Percentiles rank a stretch among this genome's conserved stretches.
phyloP scores from a whole-genome alignment of 371 early-diverging fungal species.

The Mortierella sp. region DNA sequence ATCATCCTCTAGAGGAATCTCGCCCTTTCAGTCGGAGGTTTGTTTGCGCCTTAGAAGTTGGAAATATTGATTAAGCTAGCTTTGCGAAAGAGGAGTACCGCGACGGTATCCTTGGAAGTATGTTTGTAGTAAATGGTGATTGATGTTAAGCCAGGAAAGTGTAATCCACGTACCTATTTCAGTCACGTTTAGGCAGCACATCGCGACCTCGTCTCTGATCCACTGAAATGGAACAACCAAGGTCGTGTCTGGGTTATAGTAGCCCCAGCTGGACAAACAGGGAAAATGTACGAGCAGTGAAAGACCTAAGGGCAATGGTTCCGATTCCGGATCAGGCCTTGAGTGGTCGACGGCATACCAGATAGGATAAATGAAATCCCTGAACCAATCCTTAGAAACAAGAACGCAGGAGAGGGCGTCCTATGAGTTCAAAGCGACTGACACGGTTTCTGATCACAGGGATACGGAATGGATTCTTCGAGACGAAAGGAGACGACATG shows the following conservation, averaged over 20 bases:
- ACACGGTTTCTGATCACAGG: too few species aligned
- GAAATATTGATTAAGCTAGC: slow-evolving; percentile 2
- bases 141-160: neutral
- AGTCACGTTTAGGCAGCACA: slow-evolving; percentile 15
- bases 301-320: too few species aligned
- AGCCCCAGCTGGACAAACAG: neutral
- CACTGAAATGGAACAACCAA: slow-evolving; percentile 13
- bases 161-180: slow-evolving; percentile 4
- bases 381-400: too few species aligned
- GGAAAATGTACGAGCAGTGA: too few species aligned
- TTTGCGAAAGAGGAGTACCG: slow-evolving; percentile 8
- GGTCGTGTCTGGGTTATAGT: neutral
- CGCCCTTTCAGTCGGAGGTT: slow-evolving; percentile 3
- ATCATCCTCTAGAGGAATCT: slow-evolving; percentile 1
- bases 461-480: too few species aligned
- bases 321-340: too few species aligned
- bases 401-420: too few species aligned
- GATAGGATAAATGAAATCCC: too few species aligned
- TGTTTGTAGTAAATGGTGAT: slow-evolving; percentile 9
- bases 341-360: too few species aligned
- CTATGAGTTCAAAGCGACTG: too few species aligned
- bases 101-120: slow-evolving; percentile 10
- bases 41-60: slow-evolving; percentile 61
- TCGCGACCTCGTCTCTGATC: slow-evolving; percentile 12
- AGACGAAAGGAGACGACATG: too few species aligned